Evolutionary conservation across 106 monocot genomes (phyloP).

Genomic region (Posidonia australis): DNA sequence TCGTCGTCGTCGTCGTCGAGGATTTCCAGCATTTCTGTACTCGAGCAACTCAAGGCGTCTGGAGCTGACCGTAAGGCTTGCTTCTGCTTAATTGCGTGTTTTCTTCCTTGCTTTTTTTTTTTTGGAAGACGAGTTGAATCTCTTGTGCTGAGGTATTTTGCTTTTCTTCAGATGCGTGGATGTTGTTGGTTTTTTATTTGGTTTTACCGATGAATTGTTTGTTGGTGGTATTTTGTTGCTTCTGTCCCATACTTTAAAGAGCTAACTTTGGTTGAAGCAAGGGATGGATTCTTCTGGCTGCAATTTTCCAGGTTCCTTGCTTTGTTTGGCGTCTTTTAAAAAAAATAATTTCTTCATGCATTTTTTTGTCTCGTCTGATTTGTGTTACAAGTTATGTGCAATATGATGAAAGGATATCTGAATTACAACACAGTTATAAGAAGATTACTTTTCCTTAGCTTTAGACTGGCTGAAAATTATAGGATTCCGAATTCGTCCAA

Average conservation of each 20-base stretch:
- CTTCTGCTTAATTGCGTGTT: neutral
- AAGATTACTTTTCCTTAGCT: too few species aligned
- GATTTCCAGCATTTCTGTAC: constrained; percentile 52
- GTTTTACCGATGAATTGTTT: neutral
- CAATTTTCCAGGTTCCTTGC: too few species aligned
- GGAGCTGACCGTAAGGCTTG: constrained; percentile 48
- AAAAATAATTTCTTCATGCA: too few species aligned
- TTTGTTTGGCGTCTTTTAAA: too few species aligned
- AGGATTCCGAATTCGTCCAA: too few species aligned
- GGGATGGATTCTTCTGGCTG: neutral
- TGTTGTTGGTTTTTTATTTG: neutral
- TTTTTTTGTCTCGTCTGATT: too few species aligned
- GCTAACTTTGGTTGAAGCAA: neutral
- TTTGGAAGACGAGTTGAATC: too few species aligned
- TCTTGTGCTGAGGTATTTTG: too few species aligned
- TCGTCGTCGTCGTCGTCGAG: constrained; percentile 5
- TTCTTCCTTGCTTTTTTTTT: neutral
- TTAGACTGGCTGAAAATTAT: too few species aligned
- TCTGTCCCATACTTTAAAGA: neutral
- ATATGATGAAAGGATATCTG: too few species aligned
- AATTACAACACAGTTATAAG: too few species aligned
- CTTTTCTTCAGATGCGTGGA: neutral
- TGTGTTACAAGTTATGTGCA: too few species aligned
- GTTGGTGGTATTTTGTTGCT: neutral
- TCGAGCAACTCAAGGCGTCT: constrained; percentile 77